A percentile compares a stretch with the other conserved stretches of the same genome.
phyloP scores from a whole-genome alignment of 768 basidiomycete species.

The Mycena floridula region DNA sequence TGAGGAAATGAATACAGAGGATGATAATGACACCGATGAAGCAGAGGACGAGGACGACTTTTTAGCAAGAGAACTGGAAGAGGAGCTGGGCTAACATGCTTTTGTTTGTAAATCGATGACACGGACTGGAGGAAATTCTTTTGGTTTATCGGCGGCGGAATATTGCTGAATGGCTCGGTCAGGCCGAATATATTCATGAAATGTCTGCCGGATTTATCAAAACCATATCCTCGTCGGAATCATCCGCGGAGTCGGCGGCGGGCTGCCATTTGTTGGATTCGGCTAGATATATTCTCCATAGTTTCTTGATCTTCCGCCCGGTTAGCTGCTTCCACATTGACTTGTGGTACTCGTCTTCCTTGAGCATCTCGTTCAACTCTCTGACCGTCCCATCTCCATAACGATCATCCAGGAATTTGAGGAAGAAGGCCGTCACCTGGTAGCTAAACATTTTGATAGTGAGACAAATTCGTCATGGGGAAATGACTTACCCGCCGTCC shows the following conservation, averaged over 20 bases:
- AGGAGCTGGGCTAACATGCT: slow-evolving; percentile 61
- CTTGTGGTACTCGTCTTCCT: slow-evolving; percentile 41
- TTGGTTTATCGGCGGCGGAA: too few species aligned
- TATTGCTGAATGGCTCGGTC: too few species aligned
- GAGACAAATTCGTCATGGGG: too few species aligned
- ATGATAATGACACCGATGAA: slow-evolving; percentile 42
- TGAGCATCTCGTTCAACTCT: slow-evolving; percentile 52
- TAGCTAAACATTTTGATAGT: too few species aligned
- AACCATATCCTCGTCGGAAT: not conserved
- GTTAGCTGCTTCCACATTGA: slow-evolving; percentile 47
- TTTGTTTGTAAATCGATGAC: not conserved
- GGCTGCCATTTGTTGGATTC: too few species aligned
- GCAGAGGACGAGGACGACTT: slow-evolving; percentile 66
- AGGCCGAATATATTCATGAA: too few species aligned
- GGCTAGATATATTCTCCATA: slow-evolving; percentile 55
- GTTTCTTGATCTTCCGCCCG: slow-evolving; percentile 42
- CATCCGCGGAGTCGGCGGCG: too few species aligned
- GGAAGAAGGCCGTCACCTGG: slow-evolving; percentile 29
- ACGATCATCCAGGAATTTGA: slow-evolving; percentile 45
- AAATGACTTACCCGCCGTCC: slow-evolving; percentile 81
- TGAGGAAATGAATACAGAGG: slow-evolving; percentile 31
- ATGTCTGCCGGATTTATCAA: not conserved
- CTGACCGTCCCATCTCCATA: slow-evolving; percentile 49
- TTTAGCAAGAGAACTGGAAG: slow-evolving; percentile 72
- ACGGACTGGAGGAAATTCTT: not conserved